Conservation (phyloP, 768 basidiomycete species). For the Epithele typhae region DNA sequence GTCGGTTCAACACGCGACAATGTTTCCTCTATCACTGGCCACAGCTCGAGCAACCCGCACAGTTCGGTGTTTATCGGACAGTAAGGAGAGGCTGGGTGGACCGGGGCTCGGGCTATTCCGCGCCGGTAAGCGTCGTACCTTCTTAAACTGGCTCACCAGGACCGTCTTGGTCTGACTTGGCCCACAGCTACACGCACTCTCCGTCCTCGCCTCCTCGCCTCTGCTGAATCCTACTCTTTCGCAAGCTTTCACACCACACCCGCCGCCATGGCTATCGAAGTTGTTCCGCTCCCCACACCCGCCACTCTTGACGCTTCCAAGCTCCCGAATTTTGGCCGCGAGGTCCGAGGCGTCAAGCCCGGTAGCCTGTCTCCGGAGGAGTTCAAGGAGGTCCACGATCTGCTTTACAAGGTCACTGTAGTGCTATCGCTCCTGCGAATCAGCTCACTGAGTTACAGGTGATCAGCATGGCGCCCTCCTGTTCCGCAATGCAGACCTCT, state of each 20-base stretch:
- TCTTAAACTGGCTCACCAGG: too few species aligned
- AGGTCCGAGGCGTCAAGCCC: constrained; percentile 72
- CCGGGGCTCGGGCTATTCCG: too few species aligned
- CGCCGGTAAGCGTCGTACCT: neutral
- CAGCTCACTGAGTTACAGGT: neutral
- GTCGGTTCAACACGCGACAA: too few species aligned
- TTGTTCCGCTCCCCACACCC: constrained; percentile 65
- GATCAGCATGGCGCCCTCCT: constrained; percentile 66
- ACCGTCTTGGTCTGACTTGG: too few species aligned
- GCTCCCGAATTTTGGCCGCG: constrained; percentile 69
- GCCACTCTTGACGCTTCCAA: constrained; percentile 63
- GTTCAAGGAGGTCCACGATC: constrained; percentile 62
- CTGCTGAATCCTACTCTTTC: constrained; percentile 1
- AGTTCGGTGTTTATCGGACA: too few species aligned
- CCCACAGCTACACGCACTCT: neutral
- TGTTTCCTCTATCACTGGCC: too few species aligned
- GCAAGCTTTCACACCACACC: constrained; percentile 4
- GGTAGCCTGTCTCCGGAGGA: constrained; percentile 53
- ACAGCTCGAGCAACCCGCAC: too few species aligned
- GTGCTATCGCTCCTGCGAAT: neutral
- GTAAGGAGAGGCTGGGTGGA: too few species aligned
- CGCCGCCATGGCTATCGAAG: constrained; percentile 60
- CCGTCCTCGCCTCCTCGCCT: neutral
- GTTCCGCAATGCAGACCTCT: constrained; percentile 64
- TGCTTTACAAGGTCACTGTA: constrained; percentile 68